phyloP scores from a whole-genome alignment of 768 basidiomycete species.

The Crassisporium funariophilum region DNA sequence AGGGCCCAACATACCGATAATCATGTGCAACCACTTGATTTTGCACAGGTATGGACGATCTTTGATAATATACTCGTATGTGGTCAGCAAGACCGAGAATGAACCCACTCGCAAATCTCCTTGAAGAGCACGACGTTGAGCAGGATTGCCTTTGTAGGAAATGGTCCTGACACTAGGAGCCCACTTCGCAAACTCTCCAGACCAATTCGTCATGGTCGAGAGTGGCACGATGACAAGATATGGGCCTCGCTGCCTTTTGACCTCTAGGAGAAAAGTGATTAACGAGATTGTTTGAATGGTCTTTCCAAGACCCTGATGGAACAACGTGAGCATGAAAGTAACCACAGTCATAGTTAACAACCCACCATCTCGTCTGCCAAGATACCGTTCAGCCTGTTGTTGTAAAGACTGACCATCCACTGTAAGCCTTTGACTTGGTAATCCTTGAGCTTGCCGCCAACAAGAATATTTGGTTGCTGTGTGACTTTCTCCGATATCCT shows the following conservation, averaged over 20 bases:
- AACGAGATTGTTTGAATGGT: constrained; percentile 95
- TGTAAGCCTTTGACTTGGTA: constrained; percentile 95
- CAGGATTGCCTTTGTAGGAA: constrained; percentile 91
- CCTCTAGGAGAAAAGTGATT: constrained; percentile 92
- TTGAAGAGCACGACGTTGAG: constrained; percentile 78
- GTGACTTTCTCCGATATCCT: constrained; percentile 84
- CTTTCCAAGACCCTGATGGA: constrained; percentile 85
- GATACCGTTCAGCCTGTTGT: constrained; percentile 94
- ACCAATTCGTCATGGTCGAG: constrained; percentile 97
- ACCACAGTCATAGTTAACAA: constrained; percentile 6
- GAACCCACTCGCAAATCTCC: constrained; percentile 74
- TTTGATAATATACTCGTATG: constrained; percentile 98
- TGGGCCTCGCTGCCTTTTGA: constrained; percentile 88
- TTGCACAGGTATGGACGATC: constrained; percentile 89
- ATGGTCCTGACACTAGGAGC: constrained; percentile 79
- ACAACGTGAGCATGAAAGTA: constrained; percentile 11
- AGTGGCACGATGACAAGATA: constrained; percentile 95
- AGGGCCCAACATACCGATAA: constrained; percentile 65
- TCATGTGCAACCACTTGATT: constrained; percentile 97
- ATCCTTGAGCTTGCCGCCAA: constrained; percentile 91
- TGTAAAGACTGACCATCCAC: constrained; percentile 98
- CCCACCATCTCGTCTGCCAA: constrained; percentile 91
- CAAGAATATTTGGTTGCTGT: constrained; percentile 69
- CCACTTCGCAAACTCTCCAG: constrained; percentile 97
- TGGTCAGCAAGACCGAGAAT: constrained; percentile 92